Evolutionary conservation across 352 stramenopile genomes (phyloP), one percentile per base, ranked within the genome.

Genomic region (Nothophytophthora sp.): DNA sequence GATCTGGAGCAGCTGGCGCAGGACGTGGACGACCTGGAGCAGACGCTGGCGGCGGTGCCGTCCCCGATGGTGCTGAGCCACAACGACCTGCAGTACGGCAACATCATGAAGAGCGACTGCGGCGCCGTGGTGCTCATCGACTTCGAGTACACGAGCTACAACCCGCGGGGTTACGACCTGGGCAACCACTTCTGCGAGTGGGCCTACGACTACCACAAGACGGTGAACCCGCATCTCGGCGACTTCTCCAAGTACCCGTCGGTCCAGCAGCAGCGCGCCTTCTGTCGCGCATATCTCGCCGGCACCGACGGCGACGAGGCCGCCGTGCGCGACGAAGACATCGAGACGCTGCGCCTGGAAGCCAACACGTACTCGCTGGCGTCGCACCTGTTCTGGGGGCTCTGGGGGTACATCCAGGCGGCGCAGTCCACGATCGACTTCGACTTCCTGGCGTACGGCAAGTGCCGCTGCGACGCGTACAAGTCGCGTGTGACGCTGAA

Each of bases 71-170:
- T 96, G 39, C 69, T 98, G 38, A 94, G 84, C 54, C 92, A 98
- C 69, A 97, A 98, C 65, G 91, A 98, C 62, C 58, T 98, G 51
- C 86, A 97, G 51, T 92, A 93, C 59, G 92, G 91, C 45, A 98
- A 98, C 72, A 87, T 97, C 42, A 92, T 98, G 72, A 74, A 71
- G 25, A 86, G 70, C 19, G 74, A 88, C 13, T 40, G 51, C 1
- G 70, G 67, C 42, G 58, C 64, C 13, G 81, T 96, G 24, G 75
- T 92, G 55, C 65, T 98, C 22, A 97, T 98, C 46, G 91, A 98
- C 60, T 98, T 96, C 76, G 92, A 98, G 76, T 97, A 98, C 73
- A 94, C 81, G 42, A 89, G 76, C 38, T 97, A 95, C 66, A 97
- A 97, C 64, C 82, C 76, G 37, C 79, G 89, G 4, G 92, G 86